A percentile compares a stretch with the other conserved stretches of the same genome.
These are phyloP conservation scores for Camelina laxa DNA, from an alignment of 345 rosid species.

Conservation along the genomic window DNA sequence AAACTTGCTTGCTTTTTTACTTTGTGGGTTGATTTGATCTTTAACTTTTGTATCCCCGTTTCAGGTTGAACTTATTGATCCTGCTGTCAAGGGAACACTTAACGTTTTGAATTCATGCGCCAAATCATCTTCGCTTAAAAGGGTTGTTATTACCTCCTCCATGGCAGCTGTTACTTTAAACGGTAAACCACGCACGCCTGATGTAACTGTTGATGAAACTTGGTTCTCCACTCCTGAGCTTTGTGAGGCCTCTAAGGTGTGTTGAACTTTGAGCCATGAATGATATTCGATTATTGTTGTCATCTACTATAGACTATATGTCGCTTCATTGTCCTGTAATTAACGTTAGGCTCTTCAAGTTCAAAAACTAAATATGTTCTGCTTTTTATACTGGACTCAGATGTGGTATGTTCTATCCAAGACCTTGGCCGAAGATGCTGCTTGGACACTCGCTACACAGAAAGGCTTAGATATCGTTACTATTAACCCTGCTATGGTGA, in stretches of 20 bases:
- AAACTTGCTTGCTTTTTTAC: not conserved
- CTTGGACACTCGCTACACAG: slow-evolving; percentile 55
- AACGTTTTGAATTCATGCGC: slow-evolving; percentile 80
- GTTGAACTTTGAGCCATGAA: not conserved
- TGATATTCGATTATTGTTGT: not conserved
- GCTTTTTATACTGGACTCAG: slow-evolving; percentile 36
- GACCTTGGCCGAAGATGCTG: slow-evolving; percentile 57
- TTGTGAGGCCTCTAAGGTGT: slow-evolving; percentile 62
- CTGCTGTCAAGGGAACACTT: slow-evolving; percentile 87
- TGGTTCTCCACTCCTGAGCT: slow-evolving; percentile 72
- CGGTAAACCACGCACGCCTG: slow-evolving; percentile 73
- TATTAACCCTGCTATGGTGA: slow-evolving; percentile 51
- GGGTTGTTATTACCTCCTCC: slow-evolving; percentile 84
- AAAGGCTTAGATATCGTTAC: slow-evolving; percentile 54
- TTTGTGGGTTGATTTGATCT: not conserved
- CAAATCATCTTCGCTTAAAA: slow-evolving; percentile 66
- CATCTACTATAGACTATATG: not conserved
- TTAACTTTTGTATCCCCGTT: slow-evolving; percentile 8
- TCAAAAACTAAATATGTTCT: not conserved
- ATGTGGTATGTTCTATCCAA: slow-evolving; percentile 59
- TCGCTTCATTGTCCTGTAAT: not conserved
- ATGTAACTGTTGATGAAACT: slow-evolving; percentile 75
- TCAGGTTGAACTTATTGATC: slow-evolving; percentile 83
- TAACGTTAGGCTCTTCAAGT: not conserved
- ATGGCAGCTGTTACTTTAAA: slow-evolving; percentile 69